Percentiles rank a stretch among this genome's conserved stretches.
Evolutionary conservation across 768 basidiomycete genomes (phyloP).

Genomic region (Daedaleopsis sinensis): DNA sequence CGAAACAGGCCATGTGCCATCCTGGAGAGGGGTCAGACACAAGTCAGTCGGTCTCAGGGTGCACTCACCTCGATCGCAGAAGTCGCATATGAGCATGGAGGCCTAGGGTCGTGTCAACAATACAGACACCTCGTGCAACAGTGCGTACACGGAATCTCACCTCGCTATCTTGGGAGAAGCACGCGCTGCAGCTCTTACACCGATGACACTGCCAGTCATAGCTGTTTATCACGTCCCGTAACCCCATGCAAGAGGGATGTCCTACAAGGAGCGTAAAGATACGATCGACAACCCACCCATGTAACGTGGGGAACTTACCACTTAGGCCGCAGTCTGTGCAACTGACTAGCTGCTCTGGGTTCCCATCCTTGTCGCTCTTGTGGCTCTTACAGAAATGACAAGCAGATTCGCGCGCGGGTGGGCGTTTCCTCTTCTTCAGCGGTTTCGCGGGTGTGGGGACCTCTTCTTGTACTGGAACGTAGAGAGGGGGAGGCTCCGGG

Average conservation of each 20-base stretch:
- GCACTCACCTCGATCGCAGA: conserved; percentile 81
- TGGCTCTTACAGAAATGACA: conserved; percentile 83
- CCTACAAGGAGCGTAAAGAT: conserved; percentile 44
- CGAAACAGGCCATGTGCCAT: conserved; percentile 84
- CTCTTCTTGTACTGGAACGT: conserved; percentile 48
- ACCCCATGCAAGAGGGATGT: conserved; percentile 85
- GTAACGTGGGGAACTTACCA: conserved; percentile 49
- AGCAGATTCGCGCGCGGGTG: conserved; percentile 55
- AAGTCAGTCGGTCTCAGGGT: conserved; percentile 4
- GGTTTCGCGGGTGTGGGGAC: conserved; percentile 43
- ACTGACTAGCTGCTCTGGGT: conserved; percentile 71
- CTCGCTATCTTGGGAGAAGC: conserved; percentile 83
- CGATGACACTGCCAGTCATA: conserved; percentile 90
- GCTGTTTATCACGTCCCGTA: conserved; percentile 60
- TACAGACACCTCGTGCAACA: background rate
- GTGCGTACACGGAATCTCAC: conserved; percentile 49
- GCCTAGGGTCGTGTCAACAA: conserved; percentile 45
- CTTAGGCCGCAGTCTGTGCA: conserved; percentile 85
- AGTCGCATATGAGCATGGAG: conserved; percentile 88
- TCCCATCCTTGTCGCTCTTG: conserved; percentile 58
- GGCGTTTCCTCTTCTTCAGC: conserved; percentile 46
- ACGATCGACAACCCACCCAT: background rate
- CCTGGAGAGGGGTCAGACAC: conserved; percentile 43
- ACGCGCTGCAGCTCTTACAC: conserved; percentile 92
- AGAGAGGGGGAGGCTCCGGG: conserved; percentile 59